A percentile compares a stretch with the other conserved stretches of the same genome.
phyloP scores from a whole-genome alignment of 202 grass and related monocot genomes.

The Panicum hallii region DNA sequence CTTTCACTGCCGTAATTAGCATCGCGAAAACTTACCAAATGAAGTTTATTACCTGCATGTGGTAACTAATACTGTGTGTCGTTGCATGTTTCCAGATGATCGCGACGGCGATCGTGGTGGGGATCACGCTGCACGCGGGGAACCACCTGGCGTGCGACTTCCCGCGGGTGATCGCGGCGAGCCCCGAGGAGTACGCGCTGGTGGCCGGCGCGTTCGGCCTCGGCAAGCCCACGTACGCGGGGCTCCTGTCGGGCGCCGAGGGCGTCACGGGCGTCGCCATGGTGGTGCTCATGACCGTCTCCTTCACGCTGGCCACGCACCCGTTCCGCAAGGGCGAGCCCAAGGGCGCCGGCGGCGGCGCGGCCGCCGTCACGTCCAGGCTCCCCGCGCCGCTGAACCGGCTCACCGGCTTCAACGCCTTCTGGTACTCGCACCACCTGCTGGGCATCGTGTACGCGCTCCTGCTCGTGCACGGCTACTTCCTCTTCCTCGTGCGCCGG shows the following conservation, averaged over 20 bases:
- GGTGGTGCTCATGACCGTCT: conserved; percentile 89
- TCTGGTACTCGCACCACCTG: conserved; percentile 99
- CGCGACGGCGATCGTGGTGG: conserved; percentile 93
- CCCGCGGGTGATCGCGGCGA: conserved; percentile 74
- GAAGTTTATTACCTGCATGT: too few species aligned
- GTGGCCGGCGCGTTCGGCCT: conserved; percentile 71
- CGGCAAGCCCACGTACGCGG: conserved; percentile 63
- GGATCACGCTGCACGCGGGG: conserved; percentile 91
- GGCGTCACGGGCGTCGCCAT: conserved; percentile 85
- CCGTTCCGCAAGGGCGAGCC: conserved; percentile 89
- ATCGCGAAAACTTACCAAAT: neutral
- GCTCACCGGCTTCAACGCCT: conserved; percentile 93
- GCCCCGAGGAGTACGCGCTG: conserved; percentile 63
- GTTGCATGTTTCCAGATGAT: conserved; percentile 65
- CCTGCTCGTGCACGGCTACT: conserved; percentile 82
- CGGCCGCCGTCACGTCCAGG: neutral
- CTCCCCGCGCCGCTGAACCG: conserved; percentile 81
- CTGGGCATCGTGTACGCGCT: conserved; percentile 83
- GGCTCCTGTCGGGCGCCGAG: conserved; percentile 69
- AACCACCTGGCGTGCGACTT: conserved; percentile 98
- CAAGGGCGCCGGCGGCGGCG: neutral
- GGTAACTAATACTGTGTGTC: too few species aligned
- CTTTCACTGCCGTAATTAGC: neutral
- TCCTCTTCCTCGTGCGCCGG: conserved; percentile 73
- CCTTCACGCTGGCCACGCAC: conserved; percentile 93